phyloP scores from a whole-genome alignment of 2,329 filamentous ascomycete genomes.

The Ophiobolus disseminans region DNA sequence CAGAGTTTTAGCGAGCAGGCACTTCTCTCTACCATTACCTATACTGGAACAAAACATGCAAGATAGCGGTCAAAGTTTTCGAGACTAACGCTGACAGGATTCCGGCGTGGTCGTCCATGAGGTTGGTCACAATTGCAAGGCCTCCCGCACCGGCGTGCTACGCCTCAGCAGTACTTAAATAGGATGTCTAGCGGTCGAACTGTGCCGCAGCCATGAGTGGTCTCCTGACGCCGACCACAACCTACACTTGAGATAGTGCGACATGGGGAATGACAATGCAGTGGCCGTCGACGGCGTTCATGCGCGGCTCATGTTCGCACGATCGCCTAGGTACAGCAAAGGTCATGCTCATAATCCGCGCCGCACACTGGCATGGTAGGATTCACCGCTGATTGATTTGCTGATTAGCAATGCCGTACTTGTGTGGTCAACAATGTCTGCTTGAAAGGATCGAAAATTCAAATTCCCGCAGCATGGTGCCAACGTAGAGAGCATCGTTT shows the following conservation, averaged over 20 bases:
- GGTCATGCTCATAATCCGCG: background rate
- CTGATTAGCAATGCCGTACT: background rate
- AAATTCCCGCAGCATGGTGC: too few species aligned
- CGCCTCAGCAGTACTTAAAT: constrained; percentile 10
- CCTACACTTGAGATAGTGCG: constrained; percentile 3
- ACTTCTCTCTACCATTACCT: too few species aligned
- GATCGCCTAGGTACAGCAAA: background rate
- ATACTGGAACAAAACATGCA: background rate
- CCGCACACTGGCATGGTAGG: background rate
- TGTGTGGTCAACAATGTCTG: background rate
- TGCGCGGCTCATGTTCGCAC: background rate
- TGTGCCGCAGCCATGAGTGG: constrained; percentile 16
- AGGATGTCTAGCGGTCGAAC: constrained; percentile 3
- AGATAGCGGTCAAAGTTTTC: background rate
- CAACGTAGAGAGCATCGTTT: too few species aligned
- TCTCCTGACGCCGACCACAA: constrained; percentile 3
- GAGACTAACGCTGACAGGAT: background rate
- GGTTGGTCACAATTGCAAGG: background rate
- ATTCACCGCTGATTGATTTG: background rate
- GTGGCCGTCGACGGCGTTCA: background rate
- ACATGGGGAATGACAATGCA: constrained; percentile 1
- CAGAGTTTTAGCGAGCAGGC: too few species aligned
- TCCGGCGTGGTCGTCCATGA: constrained; percentile 1
- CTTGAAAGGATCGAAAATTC: too few species aligned
- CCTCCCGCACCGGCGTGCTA: background rate